Evolutionary conservation across 768 basidiomycete genomes (phyloP), one percentile per base, ranked within the genome.

Genomic region (Amanita rimosa): DNA sequence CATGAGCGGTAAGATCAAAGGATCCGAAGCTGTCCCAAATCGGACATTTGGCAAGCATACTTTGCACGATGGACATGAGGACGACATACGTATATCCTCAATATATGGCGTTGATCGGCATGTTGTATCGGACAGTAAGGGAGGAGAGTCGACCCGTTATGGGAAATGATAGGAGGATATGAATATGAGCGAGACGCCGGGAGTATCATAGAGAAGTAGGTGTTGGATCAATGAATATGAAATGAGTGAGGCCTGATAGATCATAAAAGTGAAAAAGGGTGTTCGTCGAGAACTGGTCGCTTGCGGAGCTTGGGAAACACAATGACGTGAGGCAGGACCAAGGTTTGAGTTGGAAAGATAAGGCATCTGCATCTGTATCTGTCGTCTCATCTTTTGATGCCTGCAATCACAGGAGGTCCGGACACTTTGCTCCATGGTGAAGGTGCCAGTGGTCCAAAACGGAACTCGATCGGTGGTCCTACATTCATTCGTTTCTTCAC

Each of bases 371-470:
- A 8, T 36, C 34, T 5, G n/a, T n/a, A n/a, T n/a, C n/a, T n/a
- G 35, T 35, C 24, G 6, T 29, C 19, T 75, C 68, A 86, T 57
- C 85, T 73, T 54, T 78, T 73, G 76, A 88, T 76, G 31, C 86
- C 86, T 29, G 73, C 71, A 46, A 85, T 64, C 16, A 69, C 57
- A 29, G 64, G 44, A 1, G 86, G 86, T 5, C 86, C 86, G 14
- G 76, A 69, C 31, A 83, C 86, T 63, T 79, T 86, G 64, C 86
- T 88, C 79, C 78, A 85, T 5, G 62, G 76, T 33, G 84, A 81
- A 16, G 63, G 52, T 4, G 75, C 76, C 8, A 86, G 67, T 19
- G 81, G 82, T 1, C 85, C 85, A 55, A 84, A 89, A 37, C 74
- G 75, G 34, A 74, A 55, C 44, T 74, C 74, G 35, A 60, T 60